Base-by-base conservation (phyloP, 495 filamentous ascomycete genomes). In the Articulospora tetracladia region DNA sequence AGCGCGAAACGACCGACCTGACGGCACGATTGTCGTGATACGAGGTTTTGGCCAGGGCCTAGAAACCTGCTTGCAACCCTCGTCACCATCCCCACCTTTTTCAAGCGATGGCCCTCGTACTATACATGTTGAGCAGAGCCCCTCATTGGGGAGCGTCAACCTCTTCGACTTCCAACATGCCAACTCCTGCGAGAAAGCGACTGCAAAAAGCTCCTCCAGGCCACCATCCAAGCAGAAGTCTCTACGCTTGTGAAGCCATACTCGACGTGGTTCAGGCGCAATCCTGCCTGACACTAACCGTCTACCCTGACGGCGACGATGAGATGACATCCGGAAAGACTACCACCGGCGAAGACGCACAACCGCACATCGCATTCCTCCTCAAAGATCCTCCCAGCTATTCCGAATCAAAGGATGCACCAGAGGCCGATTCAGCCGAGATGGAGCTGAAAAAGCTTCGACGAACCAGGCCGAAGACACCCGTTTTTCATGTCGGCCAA, bases 391-490 rank as follows among this genome's bases (percentile, higher is more conserved):
- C 23, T 36, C 49, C 34, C 4, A 50, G 47, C 17, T 24, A 50
- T 50, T 50, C 34, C 10, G 34, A 10, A 39, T 39, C 10, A n/a
- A 39, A n/a, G 34, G n/a, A 10, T 39, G 39, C 39, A 44, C 11
- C 39, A n/a, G 39, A 44, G 10, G 10, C 8, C 47, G 25, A 50
- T 6, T 2, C 47, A 25, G 26, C 44, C 13, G 20, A 13, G 1
- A n/a, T 50, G 15, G 36, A 63, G 36, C 34, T 63, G 55, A 46
- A 25, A 6, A 20, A 55, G 28, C 23, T 11, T 6, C 61, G 39
- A 59, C 34, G 57, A 12, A 60, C 32, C 12, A 55, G 62, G 53
- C 41, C 65, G 17, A 68, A 68, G 27, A 65, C 66, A 13, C 66
- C 66, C 8, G 59, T 64, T 1, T 63, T 60, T 26, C 36, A 20